Evolutionary conservation across 1,284 basidiomycete species (phyloP).

Genomic region (Neolentinus lepideus): DNA sequence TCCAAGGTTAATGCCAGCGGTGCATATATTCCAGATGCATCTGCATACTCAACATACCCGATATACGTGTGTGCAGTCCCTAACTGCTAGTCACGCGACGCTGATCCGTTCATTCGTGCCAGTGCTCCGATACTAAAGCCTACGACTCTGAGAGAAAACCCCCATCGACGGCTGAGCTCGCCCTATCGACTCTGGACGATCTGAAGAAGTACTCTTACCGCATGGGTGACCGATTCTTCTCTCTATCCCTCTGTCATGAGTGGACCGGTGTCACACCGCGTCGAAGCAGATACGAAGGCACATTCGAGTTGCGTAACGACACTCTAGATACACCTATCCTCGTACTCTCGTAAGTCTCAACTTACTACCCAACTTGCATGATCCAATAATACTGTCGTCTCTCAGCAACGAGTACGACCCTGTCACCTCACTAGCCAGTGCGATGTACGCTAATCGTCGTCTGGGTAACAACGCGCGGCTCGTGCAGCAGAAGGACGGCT

Average conservation of each 20-base stretch:
- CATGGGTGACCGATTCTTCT: background rate
- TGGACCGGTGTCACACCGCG: background rate
- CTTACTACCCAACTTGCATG: background rate
- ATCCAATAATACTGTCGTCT: background rate
- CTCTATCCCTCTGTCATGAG: background rate
- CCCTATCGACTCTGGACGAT: background rate
- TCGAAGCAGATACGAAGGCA: slow-evolving; percentile 1
- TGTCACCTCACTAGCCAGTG: slow-evolving; percentile 3
- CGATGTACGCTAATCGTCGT: background rate
- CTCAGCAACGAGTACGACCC: slow-evolving; percentile 3
- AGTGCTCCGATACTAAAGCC: slow-evolving; percentile 4
- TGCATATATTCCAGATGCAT: background rate
- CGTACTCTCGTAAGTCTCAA: slow-evolving; percentile 1
- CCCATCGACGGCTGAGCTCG: background rate
- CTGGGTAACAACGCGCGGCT: slow-evolving; percentile 5
- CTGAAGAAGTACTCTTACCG: slow-evolving; percentile 1
- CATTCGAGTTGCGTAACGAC: background rate
- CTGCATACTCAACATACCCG: background rate
- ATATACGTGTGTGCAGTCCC: background rate
- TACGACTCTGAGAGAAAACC: background rate
- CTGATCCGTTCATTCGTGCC: background rate
- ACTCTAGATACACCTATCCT: slow-evolving; percentile 1
- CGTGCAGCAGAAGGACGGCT: slow-evolving; percentile 2
- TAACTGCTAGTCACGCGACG: background rate
- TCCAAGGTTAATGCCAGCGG: background rate